Evolutionary conservation across 345 rosid species (phyloP).

Genomic region (Passiflora organensis): DNA sequence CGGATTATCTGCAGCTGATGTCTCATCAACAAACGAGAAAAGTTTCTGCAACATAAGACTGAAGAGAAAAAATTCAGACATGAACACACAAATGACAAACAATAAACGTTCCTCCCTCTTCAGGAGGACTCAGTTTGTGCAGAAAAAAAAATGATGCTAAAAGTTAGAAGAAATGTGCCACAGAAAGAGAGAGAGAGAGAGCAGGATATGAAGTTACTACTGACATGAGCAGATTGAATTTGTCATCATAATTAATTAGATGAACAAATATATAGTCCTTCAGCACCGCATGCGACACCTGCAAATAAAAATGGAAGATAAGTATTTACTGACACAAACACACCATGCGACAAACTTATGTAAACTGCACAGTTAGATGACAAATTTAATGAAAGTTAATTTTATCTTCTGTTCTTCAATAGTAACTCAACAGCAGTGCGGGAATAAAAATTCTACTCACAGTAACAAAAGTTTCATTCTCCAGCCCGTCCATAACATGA

Average conservation of each 20-base stretch:
- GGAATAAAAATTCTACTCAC: conserved; percentile 13
- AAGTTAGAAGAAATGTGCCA: background rate
- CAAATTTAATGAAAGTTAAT: background rate
- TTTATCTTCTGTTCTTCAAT: background rate
- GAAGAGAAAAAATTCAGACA: conserved; percentile 25
- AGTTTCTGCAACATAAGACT: conserved; percentile 97
- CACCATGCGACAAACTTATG: conserved; percentile 1
- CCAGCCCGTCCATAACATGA: conserved; percentile 57
- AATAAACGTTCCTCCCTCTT: background rate
- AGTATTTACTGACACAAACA: conserved; percentile 1
- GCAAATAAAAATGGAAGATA: conserved; percentile 7
- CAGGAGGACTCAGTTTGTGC: background rate
- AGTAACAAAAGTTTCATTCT: conserved; percentile 21
- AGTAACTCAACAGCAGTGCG: background rate
- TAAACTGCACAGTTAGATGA: conserved; percentile 7
- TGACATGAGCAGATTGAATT: conserved; percentile 88
- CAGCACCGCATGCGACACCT: conserved; percentile 82
- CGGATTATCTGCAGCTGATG: conserved; percentile 78
- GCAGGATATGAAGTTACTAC: conserved; percentile 21
- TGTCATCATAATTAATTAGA: conserved; percentile 74
- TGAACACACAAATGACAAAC: conserved; percentile 9
- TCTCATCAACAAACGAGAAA: conserved; percentile 87
- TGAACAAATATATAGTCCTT: conserved; percentile 72
- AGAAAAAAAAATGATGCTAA: conserved; percentile 4
- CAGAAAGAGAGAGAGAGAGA: conserved; percentile 6